Base-by-base conservation (phyloP, 768 basidiomycete species). In the Macrolepiota fuliginosa region DNA sequence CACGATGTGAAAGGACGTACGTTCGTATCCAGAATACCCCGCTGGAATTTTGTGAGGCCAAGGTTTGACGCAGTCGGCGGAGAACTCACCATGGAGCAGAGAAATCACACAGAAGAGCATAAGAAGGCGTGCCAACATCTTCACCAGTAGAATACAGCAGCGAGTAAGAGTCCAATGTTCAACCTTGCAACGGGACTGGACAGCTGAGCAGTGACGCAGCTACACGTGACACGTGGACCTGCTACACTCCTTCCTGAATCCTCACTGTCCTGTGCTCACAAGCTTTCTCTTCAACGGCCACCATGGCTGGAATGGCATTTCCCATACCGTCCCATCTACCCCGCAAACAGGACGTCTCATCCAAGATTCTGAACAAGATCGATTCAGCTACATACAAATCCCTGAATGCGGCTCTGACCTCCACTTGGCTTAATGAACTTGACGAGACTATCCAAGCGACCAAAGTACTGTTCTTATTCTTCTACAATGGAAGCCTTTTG, bases 11-110 rank as follows among this genome's bases (percentile, higher is more conserved):
- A 32, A 46, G 9, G 17, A 78, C 89, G 69, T 57, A 88, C 91
- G 84, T 77, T 92, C 90, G 71, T 91, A 92, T 2, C 88, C 84
- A 17, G 92, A 92, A 71, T 85, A 92, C 19, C 90, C 88, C 49
- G 90, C 91, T 92, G 67, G 42, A 29, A 65, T 65, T 45, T 22
- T 57, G 27, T 24, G 29, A 60, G 17, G 45, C 57, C 60, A 15
- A 47, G 54, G 11, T n/a, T 12, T n/a, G 45, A 24, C 12, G 61
- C 32, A 62, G 29, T 58, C 2, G 27, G 17, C 25, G n/a, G 47
- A 53, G 55, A 47, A 47, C 76, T 63, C 62, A 88, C 87, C 82
- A 66, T 89, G 87, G 62, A 88, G 73, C 13, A 87, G 70, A 19
- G 74, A 74, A 64, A 85, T 50, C 4, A 75, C 75, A 40, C 83